Evolutionary conservation across 768 basidiomycete genomes (phyloP), one percentile per base, ranked within the genome.

Genomic region (Tremella mesenterica): DNA sequence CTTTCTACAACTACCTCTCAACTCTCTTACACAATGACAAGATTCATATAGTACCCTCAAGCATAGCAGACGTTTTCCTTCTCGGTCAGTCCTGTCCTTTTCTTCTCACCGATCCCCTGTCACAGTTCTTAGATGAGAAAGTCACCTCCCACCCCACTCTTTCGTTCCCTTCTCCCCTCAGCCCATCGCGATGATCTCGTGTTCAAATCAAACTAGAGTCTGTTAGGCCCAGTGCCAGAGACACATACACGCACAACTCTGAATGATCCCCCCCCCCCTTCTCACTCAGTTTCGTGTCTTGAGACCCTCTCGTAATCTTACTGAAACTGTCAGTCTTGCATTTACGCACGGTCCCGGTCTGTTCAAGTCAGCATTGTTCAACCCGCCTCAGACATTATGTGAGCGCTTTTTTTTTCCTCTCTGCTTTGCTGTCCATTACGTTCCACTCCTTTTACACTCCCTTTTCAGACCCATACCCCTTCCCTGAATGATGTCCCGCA

Each of bases 131-230:
- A n/a, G n/a, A n/a, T n/a, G n/a, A n/a, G n/a, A n/a, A n/a, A n/a
- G n/a, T n/a, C n/a, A n/a, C n/a, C n/a, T n/a, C n/a, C n/a, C n/a
- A n/a, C n/a, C n/a, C n/a, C n/a, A n/a, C n/a, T n/a, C n/a, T n/a
- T n/a, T n/a, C n/a, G n/a, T n/a, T 20, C 47, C 21, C 33, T 34
- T 31, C n/a, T 29, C 38, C 33, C 45, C 36, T 30, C 54, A 39
- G 48, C 56, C 41, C 38, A 20, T 44, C 47, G 30, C 49, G 68
- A 70, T 70, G 68, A 70, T 61, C 57, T 56, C 56, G 68, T 70
- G 68, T 67, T 61, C 63, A 56, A 60, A 60, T 70, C 68, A 70
- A 70, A 70, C 68, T 70, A 70, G 68, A 70, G 68, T 70, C 68
- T 70, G 65, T 70, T 62, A 70, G 68, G 63, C 65, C 56, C 66